phyloP scores from a whole-genome alignment of 169 alveolate genomes.

The Plasmodium vivax region DNA sequence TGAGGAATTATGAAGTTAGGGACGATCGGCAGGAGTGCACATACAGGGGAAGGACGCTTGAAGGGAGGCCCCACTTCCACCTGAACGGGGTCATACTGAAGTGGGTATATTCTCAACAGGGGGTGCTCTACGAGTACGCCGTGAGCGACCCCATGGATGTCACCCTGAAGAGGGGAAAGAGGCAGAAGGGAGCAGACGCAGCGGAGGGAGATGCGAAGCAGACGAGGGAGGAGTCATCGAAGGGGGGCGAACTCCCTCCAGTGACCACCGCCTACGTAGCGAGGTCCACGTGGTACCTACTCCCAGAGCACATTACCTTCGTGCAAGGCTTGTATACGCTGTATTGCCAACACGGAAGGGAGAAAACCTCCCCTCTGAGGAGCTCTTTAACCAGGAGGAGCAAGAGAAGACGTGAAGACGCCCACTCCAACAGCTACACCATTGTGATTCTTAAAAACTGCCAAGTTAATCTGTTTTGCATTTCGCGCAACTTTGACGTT shows the following conservation, averaged over 20 bases:
- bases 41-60: not conserved
- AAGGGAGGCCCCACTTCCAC: not conserved
- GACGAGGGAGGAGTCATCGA: too few species aligned
- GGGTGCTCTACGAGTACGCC: constrained; percentile 11
- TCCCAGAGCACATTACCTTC: constrained; percentile 17
- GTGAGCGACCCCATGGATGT: constrained; percentile 26
- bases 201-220: not conserved
- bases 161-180: not conserved
- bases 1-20: not conserved
- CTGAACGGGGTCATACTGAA: constrained; percentile 1
- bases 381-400: not conserved
- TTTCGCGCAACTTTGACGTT: not conserved
- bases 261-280: not conserved
- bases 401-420: not conserved
- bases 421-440: not conserved
- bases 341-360: not conserved
- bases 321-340: not conserved
- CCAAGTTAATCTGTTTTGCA: not conserved
- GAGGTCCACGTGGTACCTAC: constrained; percentile 3
- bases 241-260: not conserved
- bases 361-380: not conserved
- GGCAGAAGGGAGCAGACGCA: too few species aligned
- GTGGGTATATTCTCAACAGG: constrained; percentile 15
- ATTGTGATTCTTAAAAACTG: not conserved
- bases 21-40: not conserved